Evolutionary conservation across 805 yeast genomes (phyloP), one percentile per base, ranked within the genome.

Genomic region (Kodamaea neixiangensis): DNA sequence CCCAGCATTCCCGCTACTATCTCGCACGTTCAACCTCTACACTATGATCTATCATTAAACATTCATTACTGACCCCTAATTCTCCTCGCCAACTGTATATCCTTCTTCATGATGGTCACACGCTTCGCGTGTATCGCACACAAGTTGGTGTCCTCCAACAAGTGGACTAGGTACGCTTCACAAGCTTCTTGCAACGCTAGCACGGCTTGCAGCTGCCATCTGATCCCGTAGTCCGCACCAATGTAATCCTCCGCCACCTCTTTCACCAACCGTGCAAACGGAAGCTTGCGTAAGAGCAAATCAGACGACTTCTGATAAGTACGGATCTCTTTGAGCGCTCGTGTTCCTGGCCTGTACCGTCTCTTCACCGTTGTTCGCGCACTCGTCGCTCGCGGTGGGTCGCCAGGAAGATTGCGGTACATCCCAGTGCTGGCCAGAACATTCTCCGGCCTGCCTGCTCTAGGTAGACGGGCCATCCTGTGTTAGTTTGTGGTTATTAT

Each of bases 61-160:
- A 34, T 34, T 47, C 51, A 61, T 25, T 58, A 45, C 44, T 62
- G 77, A 5, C 91, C 92, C 58, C 92, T 76, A 39, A 87, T 81
- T 66, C 93, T 75, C 70, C 94, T 77, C 2, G 94, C 94, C 56
- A 87, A 70, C 61, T 87, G 92, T 54, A 87, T 83, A 63, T 87
- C 96, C 65, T 85, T 86, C 60, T 85, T 87, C 93, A 87, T 87
- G 31, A 87, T 86, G 0, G 96, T 87, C n/a, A 87, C 90, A 58
- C 96, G 70, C 61, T 84, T 86, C 1, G 91, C 92, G 66, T 87
- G 94, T 35, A 87, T 69, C 11, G 94, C 94, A 65, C 89, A 75
- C 35, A 87, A 63, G 58, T 87, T 87, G 3, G 92, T 87, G 63
- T 87, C 94, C 61, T 87, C 94, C 46, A 87, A 71, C 35, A 87